A percentile compares a stretch with the other conserved stretches of the same genome.
Conservation (phyloP, 495 filamentous ascomycete species). For the Baudoinia panamericana region DNA sequence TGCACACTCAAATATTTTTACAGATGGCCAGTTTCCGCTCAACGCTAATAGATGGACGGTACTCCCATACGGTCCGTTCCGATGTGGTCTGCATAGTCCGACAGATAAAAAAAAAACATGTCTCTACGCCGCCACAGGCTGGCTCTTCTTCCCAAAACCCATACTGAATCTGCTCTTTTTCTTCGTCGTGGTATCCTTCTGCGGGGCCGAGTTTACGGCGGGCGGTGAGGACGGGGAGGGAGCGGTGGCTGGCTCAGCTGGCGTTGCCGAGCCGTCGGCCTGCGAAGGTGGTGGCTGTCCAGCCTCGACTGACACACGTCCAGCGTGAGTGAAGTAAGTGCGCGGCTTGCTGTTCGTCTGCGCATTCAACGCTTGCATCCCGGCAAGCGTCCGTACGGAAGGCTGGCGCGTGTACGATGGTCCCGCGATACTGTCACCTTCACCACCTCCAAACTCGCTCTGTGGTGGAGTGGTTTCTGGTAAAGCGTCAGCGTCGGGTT, state of each 20-base stretch:
- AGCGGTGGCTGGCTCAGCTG: background rate
- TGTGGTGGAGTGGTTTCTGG: conserved; percentile 5
- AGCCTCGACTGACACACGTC: background rate
- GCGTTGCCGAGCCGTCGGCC: background rate
- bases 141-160: conserved; percentile 6
- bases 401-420: conserved; percentile 2
- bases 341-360: conserved; percentile 3
- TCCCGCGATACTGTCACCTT: background rate
- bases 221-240: background rate
- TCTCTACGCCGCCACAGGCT: no score
- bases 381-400: background rate
- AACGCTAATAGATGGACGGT: no score
- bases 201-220: background rate
- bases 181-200: background rate
- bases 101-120: no score
- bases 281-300: background rate
- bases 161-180: conserved; percentile 14
- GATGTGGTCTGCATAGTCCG: no score
- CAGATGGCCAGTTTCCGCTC: no score
- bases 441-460: background rate
- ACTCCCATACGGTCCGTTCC: no score
- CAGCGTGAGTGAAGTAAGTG: conserved; percentile 13
- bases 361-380: no score
- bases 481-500: background rate
- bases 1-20: no score